Conservation (phyloP, 2,329 filamentous ascomycete genomes). For the Pseudogymnoascus sp. region DNA sequence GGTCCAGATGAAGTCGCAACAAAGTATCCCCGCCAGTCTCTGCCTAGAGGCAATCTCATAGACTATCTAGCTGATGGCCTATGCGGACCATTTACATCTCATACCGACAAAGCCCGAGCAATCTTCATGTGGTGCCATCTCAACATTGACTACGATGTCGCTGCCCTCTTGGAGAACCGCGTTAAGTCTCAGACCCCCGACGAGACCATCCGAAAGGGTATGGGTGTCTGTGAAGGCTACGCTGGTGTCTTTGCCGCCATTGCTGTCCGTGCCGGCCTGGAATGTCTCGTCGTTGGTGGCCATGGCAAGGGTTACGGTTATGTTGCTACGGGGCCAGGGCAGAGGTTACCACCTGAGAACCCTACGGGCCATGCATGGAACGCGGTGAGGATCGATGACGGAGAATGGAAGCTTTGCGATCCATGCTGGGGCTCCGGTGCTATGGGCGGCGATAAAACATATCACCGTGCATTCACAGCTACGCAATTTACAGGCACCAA, state of each 20-base stretch:
- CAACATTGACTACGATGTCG: slow-evolving; percentile 79
- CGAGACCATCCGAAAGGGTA: slow-evolving; percentile 66
- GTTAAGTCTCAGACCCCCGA: slow-evolving; percentile 62
- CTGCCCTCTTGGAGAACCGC: slow-evolving; percentile 67
- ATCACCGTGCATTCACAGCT: slow-evolving; percentile 62
- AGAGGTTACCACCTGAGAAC: slow-evolving; percentile 56
- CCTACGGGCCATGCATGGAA: slow-evolving; percentile 81
- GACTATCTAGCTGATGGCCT: slow-evolving; percentile 71
- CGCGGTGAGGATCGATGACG: slow-evolving; percentile 77
- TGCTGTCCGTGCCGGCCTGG: slow-evolving; percentile 70
- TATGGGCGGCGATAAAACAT: slow-evolving; percentile 49
- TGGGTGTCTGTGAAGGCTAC: slow-evolving; percentile 89
- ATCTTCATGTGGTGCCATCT: slow-evolving; percentile 96
- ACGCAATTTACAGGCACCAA: slow-evolving; percentile 56
- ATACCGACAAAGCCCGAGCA: slow-evolving; percentile 83
- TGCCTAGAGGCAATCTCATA: slow-evolving; percentile 55
- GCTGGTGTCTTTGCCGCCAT: slow-evolving; percentile 74
- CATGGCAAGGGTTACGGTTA: slow-evolving; percentile 85
- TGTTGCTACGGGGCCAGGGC: slow-evolving; percentile 51
- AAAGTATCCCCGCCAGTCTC: slow-evolving; percentile 62
- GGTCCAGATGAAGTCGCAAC: slow-evolving; percentile 70
- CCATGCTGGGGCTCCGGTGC: slow-evolving; percentile 87
- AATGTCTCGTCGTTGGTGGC: slow-evolving; percentile 66
- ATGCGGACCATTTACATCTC: slow-evolving; percentile 70
- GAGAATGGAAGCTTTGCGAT: slow-evolving; percentile 87